phyloP scores from a whole-genome alignment of 2,329 filamentous ascomycete genomes.

The Aspergillus vadensis region DNA sequence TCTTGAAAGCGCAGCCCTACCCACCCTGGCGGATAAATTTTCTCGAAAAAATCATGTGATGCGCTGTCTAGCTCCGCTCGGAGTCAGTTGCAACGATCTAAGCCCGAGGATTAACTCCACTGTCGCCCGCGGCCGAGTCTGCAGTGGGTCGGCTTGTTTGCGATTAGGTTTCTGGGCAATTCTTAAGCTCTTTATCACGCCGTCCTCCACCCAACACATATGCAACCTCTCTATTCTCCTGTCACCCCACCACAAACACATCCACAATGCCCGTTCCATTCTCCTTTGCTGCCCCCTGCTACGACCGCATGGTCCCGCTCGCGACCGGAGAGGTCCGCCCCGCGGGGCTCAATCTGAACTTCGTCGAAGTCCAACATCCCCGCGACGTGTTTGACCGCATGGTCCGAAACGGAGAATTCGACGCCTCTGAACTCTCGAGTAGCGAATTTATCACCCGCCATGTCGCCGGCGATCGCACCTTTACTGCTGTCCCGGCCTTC shows the following conservation, averaged over 20 bases:
- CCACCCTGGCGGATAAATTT: neutral
- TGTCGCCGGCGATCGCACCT: neutral
- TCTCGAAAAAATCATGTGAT: neutral
- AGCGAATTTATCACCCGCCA: neutral
- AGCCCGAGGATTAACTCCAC: neutral
- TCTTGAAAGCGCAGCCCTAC: neutral
- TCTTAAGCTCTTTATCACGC: neutral
- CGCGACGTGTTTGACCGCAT: conserved; percentile 1
- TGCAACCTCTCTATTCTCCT: too few species aligned
- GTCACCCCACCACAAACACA: neutral
- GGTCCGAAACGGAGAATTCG: neutral
- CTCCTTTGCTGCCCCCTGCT: neutral
- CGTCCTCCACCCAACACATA: neutral
- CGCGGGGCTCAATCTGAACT: neutral
- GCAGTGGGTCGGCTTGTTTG: neutral
- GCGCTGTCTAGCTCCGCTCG: neutral
- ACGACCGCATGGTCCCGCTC: neutral
- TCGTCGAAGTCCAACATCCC: neutral
- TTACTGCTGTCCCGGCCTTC: neutral
- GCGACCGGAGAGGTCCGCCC: neutral
- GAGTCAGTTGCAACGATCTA: neutral
- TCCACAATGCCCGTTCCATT: neutral
- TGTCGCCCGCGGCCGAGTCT: neutral
- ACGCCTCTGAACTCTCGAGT: neutral
- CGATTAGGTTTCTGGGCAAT: neutral